Evolutionary conservation across 2,329 filamentous ascomycete genomes (phyloP), one percentile per base, ranked within the genome.

Genomic region (Domatiomyces catenatus): DNA sequence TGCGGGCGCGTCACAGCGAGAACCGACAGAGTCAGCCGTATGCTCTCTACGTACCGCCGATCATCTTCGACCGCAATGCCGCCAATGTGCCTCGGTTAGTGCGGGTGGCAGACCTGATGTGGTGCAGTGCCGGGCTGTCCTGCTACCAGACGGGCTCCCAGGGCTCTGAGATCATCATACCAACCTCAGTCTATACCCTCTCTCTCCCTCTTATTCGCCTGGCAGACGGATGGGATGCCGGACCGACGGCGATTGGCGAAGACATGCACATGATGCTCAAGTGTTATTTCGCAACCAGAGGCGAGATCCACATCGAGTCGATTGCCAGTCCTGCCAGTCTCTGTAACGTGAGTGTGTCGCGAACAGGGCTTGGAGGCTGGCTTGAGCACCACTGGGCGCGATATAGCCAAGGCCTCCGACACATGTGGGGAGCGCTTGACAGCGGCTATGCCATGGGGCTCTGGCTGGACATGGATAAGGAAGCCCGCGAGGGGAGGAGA

Each of bases 251-350:
- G 18, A 86, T 86, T 57, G 83, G 83, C 44, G 83, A 86, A 65
- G 83, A 86, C 61, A 66, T 86, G 60, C 83, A 86, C 68, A 86
- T 86, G 83, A 83, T 83, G 61, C 72, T 86, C 55, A 86, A 86
- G 70, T 85, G 81, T 63, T 86, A 86, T 68, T 86, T 86, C 56
- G 79, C 81, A 1, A 73, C 84, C 17, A 83, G 82, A 54, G 83
- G 83, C 2, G 79, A 84, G 61, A 62, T 86, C 49, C 79, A 79
- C 10, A 75, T 76, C 46, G 73, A 75, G 47, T 77, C 81, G 2
- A 73, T 86, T 26, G 69, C 81, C 58, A 81, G 79, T 54, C 81
- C 83, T 1, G 80, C 84, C 52, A 85, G 81, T 66, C 82, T 85
- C 63, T 84, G 75, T 66, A 85, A 86, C 59, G 79, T 85, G 48